Conservation (phyloP, 805 yeast genomes). For the Candida oleophila region DNA sequence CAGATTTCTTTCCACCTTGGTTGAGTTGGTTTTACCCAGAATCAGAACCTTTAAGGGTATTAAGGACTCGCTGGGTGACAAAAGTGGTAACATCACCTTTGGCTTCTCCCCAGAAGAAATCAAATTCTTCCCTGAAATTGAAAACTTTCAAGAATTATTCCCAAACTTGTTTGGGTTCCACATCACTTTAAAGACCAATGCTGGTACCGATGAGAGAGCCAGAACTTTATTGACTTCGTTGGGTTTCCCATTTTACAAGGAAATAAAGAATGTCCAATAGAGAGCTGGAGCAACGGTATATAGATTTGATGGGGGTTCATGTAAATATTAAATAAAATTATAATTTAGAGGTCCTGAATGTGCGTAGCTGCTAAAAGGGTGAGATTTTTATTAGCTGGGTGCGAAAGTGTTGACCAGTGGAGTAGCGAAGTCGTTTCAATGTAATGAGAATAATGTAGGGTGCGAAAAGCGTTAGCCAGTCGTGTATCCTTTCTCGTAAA, state of each 20-base stretch:
- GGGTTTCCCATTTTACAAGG: slow-evolving; percentile 69
- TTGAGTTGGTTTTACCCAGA: slow-evolving; percentile 92
- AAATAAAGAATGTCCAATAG: slow-evolving; percentile 7
- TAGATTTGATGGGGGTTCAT: not conserved
- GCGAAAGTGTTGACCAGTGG: too few species aligned
- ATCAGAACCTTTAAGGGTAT: slow-evolving; percentile 85
- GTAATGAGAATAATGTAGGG: too few species aligned
- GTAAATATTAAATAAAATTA: not conserved
- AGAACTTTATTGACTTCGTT: slow-evolving; percentile 77
- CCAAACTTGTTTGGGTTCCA: slow-evolving; percentile 85
- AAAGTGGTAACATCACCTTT: slow-evolving; percentile 79
- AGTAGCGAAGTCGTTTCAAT: too few species aligned
- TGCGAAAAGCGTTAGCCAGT: too few species aligned
- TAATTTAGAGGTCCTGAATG: too few species aligned
- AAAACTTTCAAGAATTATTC: slow-evolving; percentile 85
- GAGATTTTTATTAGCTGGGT: too few species aligned
- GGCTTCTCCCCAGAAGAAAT: slow-evolving; percentile 79
- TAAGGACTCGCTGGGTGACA: slow-evolving; percentile 75
- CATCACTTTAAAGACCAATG: slow-evolving; percentile 80
- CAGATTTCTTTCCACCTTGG: slow-evolving; percentile 81
- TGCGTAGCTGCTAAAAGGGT: too few species aligned
- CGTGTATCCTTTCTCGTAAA: too few species aligned
- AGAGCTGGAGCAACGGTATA: not conserved
- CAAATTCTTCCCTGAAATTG: slow-evolving; percentile 88
- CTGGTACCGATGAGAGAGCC: slow-evolving; percentile 89